Evolutionary conservation across 768 basidiomycete species (phyloP).

Genomic region (Leccinum disarticulatum): DNA sequence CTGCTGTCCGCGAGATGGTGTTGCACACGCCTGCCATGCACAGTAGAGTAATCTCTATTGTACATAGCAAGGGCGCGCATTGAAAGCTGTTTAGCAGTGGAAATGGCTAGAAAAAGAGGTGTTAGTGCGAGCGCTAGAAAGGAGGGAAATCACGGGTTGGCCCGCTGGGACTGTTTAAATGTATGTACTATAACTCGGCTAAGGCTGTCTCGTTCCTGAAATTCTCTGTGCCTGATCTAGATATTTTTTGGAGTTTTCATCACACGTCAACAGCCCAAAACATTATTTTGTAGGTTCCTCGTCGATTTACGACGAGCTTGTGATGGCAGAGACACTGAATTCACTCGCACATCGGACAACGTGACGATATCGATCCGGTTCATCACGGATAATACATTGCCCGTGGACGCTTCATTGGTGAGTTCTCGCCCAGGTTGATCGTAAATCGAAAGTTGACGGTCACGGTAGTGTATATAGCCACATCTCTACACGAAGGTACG

Average conservation of each 20-base stretch:
- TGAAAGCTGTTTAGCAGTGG: slow-evolving; percentile 2
- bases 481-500: slow-evolving; percentile 28
- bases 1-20: slow-evolving; percentile 6
- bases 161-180: neutral
- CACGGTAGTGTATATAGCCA: slow-evolving; percentile 23
- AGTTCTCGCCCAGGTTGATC: neutral
- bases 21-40: slow-evolving; percentile 29
- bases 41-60: slow-evolving; percentile 23
- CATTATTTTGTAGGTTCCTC: too few relatives aligned
- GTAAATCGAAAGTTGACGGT: neutral
- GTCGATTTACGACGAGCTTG: too few relatives aligned
- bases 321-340: too few relatives aligned
- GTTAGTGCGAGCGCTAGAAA: neutral
- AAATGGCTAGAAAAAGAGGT: slow-evolving; percentile 13
- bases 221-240: neutral
- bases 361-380: too few relatives aligned
- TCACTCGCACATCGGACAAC: too few relatives aligned
- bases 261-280: too few relatives aligned
- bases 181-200: neutral
- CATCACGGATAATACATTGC: slow-evolving; percentile 42
- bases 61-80: slow-evolving; percentile 28
- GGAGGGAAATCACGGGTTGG: neutral
- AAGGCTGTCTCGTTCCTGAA: neutral
- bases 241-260: too few relatives aligned
- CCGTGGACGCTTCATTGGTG: slow-evolving; percentile 49